Conservation (phyloP, 352 stramenopile genomes). For the Pythium oligandrum region DNA sequence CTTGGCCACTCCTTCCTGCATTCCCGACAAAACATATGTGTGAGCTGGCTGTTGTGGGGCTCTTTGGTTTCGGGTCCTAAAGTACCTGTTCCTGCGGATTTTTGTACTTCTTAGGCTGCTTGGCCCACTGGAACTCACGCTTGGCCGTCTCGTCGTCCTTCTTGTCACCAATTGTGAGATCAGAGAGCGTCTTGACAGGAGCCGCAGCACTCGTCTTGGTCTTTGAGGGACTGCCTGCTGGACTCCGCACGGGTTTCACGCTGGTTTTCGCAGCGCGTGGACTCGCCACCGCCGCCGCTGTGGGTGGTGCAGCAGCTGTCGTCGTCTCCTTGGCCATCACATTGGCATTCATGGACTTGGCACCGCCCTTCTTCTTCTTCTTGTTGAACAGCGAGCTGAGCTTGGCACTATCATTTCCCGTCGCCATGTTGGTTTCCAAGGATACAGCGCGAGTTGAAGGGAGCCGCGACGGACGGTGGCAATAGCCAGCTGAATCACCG, state of each 20-base stretch:
- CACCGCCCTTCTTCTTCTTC: slow-evolving; percentile 77
- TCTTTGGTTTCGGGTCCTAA: too few species aligned
- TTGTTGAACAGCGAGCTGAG: slow-evolving; percentile 78
- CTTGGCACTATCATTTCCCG: slow-evolving; percentile 47
- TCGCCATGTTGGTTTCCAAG: too few species aligned
- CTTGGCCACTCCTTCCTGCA: slow-evolving; percentile 43
- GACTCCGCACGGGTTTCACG: too few species aligned
- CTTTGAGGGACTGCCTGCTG: too few species aligned
- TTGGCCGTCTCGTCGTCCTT: slow-evolving; percentile 39
- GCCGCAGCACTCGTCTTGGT: not conserved
- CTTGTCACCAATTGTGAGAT: slow-evolving; percentile 55
- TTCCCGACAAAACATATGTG: too few species aligned
- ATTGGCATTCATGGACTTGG: slow-evolving; percentile 78
- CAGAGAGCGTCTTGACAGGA: slow-evolving; percentile 52
- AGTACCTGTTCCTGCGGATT: slow-evolving; percentile 23
- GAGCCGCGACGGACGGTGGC: too few species aligned
- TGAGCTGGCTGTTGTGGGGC: too few species aligned
- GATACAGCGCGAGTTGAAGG: too few species aligned
- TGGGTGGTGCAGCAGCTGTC: slow-evolving; percentile 15
- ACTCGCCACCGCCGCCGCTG: slow-evolving; percentile 10
- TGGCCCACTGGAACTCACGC: slow-evolving; percentile 67
- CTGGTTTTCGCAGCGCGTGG: not conserved
- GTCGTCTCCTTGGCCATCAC: slow-evolving; percentile 64
- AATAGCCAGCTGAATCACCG: not conserved
- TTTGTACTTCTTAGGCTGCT: slow-evolving; percentile 86